A percentile compares a stretch with the other conserved stretches of the same genome.
Evolutionary conservation across 2,329 filamentous ascomycete genomes (phyloP).

Genomic region (Conoideocrella luteorostrata): DNA sequence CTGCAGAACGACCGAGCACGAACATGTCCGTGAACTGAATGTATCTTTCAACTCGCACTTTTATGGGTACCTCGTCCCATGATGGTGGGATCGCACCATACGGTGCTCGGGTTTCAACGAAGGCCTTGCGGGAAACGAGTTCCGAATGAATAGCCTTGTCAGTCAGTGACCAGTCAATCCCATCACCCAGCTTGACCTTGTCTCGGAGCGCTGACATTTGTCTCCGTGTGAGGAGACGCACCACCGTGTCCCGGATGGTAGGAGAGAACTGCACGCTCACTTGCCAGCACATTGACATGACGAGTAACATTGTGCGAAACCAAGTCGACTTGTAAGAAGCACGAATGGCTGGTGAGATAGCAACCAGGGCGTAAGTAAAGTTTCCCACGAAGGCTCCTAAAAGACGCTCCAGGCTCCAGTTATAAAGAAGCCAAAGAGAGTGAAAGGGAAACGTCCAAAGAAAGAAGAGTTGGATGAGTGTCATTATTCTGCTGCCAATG

Average conservation of each 20-base stretch:
- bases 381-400: slow-evolving; percentile 15
- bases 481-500: slow-evolving; percentile 15
- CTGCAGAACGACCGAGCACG: slow-evolving; percentile 13
- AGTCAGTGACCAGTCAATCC: slow-evolving; percentile 11
- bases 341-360: slow-evolving; percentile 12
- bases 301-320: slow-evolving; percentile 16
- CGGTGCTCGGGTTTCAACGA: background rate
- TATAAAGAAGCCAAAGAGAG: slow-evolving; percentile 15
- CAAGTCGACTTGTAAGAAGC: slow-evolving; percentile 11
- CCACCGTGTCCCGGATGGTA: slow-evolving; percentile 10
- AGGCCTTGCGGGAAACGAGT: slow-evolving; percentile 8
- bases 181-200: background rate
- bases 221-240: slow-evolving; percentile 10
- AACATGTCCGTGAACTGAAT: slow-evolving; percentile 14
- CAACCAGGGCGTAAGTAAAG: slow-evolving; percentile 14
- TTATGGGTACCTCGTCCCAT: slow-evolving; percentile 12
- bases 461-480: slow-evolving; percentile 13
- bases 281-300: slow-evolving; percentile 15
- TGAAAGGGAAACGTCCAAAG: slow-evolving; percentile 13
- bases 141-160: slow-evolving; percentile 11
- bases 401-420: slow-evolving; percentile 15
- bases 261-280: slow-evolving; percentile 14
- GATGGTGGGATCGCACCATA: background rate
- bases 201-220: slow-evolving; percentile 11
- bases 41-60: slow-evolving; percentile 12